These are phyloP conservation scores for Trypanosoma theileri DNA, from an alignment of 208 protist species.

Conservation along the genomic window DNA sequence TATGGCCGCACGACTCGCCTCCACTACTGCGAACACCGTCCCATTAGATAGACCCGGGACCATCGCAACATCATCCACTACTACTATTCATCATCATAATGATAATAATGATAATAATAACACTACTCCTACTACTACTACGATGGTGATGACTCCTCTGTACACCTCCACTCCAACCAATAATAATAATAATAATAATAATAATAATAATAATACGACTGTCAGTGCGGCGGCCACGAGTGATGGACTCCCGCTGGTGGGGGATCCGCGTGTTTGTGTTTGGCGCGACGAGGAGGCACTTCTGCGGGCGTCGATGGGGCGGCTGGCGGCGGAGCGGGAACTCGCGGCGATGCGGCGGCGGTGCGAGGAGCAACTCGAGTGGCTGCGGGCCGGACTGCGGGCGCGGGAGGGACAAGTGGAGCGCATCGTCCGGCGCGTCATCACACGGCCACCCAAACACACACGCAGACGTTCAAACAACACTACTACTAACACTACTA, in stretches of 20 bases:
- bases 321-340: conserved; percentile 57
- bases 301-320: conserved; percentile 50
- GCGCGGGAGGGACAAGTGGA: conserved; percentile 23
- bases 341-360: conserved; percentile 48
- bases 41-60: background rate
- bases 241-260: conserved; percentile 34
- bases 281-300: conserved; percentile 60
- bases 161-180: background rate
- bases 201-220: background rate
- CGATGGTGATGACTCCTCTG: too few relatives aligned
- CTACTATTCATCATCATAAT: background rate
- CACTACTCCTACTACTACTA: too few relatives aligned
- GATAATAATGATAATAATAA: conserved; percentile 1
- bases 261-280: conserved; percentile 48
- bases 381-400: conserved; percentile 37
- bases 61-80: too few relatives aligned
- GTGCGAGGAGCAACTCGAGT: conserved; percentile 42
- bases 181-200: background rate
- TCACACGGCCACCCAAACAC: conserved; percentile 15
- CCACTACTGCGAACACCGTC: too few relatives aligned
- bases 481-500: too few relatives aligned
- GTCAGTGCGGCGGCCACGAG: conserved; percentile 32
- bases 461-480: too few relatives aligned
- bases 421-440: conserved; percentile 27
- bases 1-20: too few relatives aligned